A percentile compares a stretch with the other conserved stretches of the same genome.
phyloP scores from a whole-genome alignment of 1,284 basidiomycete species.

The Volvariella surrecta region DNA sequence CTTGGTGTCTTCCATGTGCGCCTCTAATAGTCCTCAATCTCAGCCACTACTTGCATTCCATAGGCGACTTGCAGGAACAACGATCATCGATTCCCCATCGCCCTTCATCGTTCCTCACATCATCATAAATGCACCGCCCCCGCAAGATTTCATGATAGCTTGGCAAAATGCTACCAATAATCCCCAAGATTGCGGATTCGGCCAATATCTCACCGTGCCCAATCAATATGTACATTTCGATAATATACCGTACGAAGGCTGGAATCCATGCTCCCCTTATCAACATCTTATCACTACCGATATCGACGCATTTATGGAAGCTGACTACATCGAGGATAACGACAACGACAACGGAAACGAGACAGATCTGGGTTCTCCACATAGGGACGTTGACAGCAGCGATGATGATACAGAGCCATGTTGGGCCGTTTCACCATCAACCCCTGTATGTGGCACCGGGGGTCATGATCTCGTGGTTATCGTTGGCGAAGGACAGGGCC shows the following conservation, averaged over 20 bases:
- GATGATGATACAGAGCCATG: too few relatives aligned
- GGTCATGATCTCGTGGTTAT: too few relatives aligned
- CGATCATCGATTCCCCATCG: slow-evolving; percentile 32
- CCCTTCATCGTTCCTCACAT: slow-evolving; percentile 43
- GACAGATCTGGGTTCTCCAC: too few relatives aligned
- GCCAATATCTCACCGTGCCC: slow-evolving; percentile 20
- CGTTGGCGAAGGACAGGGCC: too few relatives aligned
- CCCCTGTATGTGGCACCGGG: too few relatives aligned
- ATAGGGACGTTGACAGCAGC: too few relatives aligned
- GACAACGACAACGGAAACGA: too few relatives aligned
- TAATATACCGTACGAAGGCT: not conserved
- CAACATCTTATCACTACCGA: too few relatives aligned
- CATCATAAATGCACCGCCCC: slow-evolving; percentile 32
- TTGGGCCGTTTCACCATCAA: too few relatives aligned
- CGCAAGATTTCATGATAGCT: slow-evolving; percentile 26
- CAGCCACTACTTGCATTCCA: slow-evolving; percentile 20
- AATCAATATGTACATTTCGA: slow-evolving; percentile 1
- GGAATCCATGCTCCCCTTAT: not conserved
- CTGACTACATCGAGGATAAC: too few relatives aligned
- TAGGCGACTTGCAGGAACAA: slow-evolving; percentile 17
- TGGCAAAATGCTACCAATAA: slow-evolving; percentile 22
- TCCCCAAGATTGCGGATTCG: slow-evolving; percentile 25
- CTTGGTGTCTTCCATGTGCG: not conserved
- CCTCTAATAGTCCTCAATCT: slow-evolving; percentile 1
- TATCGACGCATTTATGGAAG: too few relatives aligned